Conservation (phyloP, 129 eudicot genomes). For the Glebionis coronaria region DNA sequence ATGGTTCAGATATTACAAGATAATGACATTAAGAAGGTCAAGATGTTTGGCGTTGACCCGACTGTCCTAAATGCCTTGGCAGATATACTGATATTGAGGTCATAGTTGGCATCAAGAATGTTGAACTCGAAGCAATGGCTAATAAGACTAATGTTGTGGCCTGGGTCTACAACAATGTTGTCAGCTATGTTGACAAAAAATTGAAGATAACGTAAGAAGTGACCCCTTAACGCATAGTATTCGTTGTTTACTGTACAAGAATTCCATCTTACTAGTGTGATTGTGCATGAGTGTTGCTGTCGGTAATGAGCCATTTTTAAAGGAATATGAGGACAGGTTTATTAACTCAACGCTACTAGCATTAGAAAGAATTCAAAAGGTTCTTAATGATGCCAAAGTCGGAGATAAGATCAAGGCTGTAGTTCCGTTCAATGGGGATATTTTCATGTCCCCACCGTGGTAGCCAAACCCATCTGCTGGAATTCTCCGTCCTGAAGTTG, state of each 20-base stretch:
- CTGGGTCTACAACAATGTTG: no score
- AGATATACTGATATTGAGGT: conserved; percentile 28
- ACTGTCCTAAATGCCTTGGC: conserved; percentile 24
- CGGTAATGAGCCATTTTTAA: no score
- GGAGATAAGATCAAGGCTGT: conserved; percentile 58
- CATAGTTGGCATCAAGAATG: no score
- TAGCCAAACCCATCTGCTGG: conserved; percentile 49
- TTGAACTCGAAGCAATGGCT: no score
- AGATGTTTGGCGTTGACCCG: conserved; percentile 37
- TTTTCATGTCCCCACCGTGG: conserved; percentile 39
- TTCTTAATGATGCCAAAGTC: no score
- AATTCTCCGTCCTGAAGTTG: no score
- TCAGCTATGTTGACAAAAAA: no score
- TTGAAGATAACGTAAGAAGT: conserved; percentile 25
- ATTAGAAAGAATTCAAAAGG: no score
- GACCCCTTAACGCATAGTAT: neutral
- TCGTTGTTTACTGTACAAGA: neutral
- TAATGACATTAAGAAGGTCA: conserved; percentile 45
- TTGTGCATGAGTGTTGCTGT: no score
- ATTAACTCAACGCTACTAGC: no score
- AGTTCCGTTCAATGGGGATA: conserved; percentile 61
- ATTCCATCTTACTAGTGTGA: neutral
- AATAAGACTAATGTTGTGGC: no score
- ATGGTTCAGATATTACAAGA: conserved; percentile 45
- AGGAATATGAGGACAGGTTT: no score